Evolutionary conservation across 208 protist species (phyloP), one percentile per base, ranked within the genome.

Genomic region (Acanthamoeba castellanii): DNA sequence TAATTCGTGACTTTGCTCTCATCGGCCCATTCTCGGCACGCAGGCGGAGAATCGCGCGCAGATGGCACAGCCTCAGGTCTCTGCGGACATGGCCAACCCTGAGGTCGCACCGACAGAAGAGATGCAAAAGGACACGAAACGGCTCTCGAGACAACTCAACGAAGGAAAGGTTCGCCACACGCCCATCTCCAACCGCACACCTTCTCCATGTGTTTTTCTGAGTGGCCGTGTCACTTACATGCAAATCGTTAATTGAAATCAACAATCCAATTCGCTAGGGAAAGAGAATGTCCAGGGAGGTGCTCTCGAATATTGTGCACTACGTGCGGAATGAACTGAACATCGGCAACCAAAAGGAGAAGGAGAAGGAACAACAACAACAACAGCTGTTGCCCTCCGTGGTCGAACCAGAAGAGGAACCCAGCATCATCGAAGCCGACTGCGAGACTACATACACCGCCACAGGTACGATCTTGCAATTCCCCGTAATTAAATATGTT

Each of bases 301-400:
- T 85, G 22, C 34, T 85, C 42, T 85, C 76, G 16, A 85, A 59
- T 27, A 85, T 85, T 4, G 76, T 85, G 8, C 76, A 85, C 76
- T 85, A 85, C 76, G 76, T 85, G 45, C 16, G 30, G 18, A 59
- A 34, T 27, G 76, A 85, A 59, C 30, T 85, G 22, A n/a, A 57
- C 76, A 50, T 50, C 47, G 76, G 76, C 34, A n/a, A 22, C 61
- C 61, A 68, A 22, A 68, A 61, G 37, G 30, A 61, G 18, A 85
- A 85, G n/a, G 76, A 84, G 5, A 84, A 52, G 45, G 42, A 84
- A 6, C 50, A 34, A n/a, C 3, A 84, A 27, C 68, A 76, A 30
- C 68, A 16, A 61, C 18, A 25, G 25, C 61, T 22, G 61, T 30
- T 68, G 52, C 16, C 52, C 18, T 57, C 52, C 13, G 52, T 57